Percentiles rank a stretch among this genome's conserved stretches.
These are phyloP conservation scores for Pseudoperonospora humuli DNA, from an alignment of 352 stramenopile species.

Conservation along the genomic window DNA sequence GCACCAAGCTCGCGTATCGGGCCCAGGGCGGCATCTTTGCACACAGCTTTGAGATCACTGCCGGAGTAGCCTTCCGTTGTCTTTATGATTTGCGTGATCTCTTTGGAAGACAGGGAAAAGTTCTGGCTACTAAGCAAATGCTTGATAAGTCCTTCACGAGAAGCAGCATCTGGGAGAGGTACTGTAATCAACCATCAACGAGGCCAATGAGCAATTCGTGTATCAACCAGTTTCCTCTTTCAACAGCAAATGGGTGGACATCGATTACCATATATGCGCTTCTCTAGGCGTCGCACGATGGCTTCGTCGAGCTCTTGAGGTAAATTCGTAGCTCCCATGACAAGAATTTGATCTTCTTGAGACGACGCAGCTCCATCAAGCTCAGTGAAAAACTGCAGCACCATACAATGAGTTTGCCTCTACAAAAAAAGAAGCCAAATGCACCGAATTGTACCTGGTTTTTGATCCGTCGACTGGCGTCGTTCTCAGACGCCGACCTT, in stretches of 20 bases:
- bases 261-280: constrained; percentile 80
- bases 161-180: constrained; percentile 53
- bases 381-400: constrained; percentile 78
- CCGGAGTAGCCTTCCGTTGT: constrained; percentile 80
- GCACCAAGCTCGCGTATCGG: constrained; percentile 78
- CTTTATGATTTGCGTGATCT: constrained; percentile 62
- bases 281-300: constrained; percentile 78
- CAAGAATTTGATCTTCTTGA: constrained; percentile 69
- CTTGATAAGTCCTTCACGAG: constrained; percentile 43
- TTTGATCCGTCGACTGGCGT: constrained; percentile 83
- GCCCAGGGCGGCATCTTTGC: constrained; percentile 90
- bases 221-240: background rate
- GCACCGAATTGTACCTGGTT: constrained; percentile 54
- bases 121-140: constrained; percentile 54
- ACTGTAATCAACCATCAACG: constrained; percentile 29
- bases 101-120: constrained; percentile 39
- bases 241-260: background rate
- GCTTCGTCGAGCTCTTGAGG: constrained; percentile 83
- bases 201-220: background rate
- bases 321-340: constrained; percentile 86
- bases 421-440: background rate
- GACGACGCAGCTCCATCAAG: constrained; percentile 71
- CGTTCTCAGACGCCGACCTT: constrained; percentile 72
- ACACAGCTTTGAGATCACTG: constrained; percentile 89
- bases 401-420: background rate